Base-by-base conservation (phyloP, 2,329 filamentous ascomycete species). In the Fusarium continuum region DNA sequence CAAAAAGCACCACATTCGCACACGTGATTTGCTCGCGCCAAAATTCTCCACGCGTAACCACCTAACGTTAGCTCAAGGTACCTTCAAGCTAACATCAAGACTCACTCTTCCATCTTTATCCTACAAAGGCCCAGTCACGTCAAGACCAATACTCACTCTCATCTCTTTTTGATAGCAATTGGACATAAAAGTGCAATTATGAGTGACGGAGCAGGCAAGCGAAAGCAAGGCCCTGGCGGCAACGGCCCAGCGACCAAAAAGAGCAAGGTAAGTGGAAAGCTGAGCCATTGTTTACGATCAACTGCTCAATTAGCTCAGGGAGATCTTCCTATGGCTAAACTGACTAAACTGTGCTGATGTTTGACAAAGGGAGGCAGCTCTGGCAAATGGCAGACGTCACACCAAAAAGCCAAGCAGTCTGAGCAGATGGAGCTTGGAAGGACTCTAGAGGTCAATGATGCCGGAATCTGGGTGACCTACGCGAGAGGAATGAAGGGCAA, bases 381-480 rank as follows among this genome's bases (percentile, higher is more conserved):
- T 55, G 85, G 85, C 10, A 85, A 81, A 72, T 89, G 87, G 87
- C 82, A 83, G 70, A 89, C 86, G 22, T 78, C 86, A 13, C 82
- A 86, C 58, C 85, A 88, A 39, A 79, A 82, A 68, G 76, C 78
- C 28, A 87, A 83, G 70, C 65, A 78, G 36, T 77, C 78, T 17
- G 73, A 77, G 45, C 74, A 76, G 58, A 76, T 75, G 13, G 78
- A 77, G 32, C 66, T 76, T 64, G 81, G 80, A 34, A 80, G 76
- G 32, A 72, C 75, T 11, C 76, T 93, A 41, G 85, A 91, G 67
- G 80, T 88, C 6, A 90, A 90, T 6, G 89, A 93, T 70, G 80
- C 83, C 47, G 91, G 91, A 6, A 87, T 94, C 55, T 94, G 90
- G 90, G 88, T 89, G 23, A 93, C 91, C 0, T 93, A 90, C 73